Evolutionary conservation across 208 protist genomes (phyloP).

Genomic region (Trypanosoma mega): DNA sequence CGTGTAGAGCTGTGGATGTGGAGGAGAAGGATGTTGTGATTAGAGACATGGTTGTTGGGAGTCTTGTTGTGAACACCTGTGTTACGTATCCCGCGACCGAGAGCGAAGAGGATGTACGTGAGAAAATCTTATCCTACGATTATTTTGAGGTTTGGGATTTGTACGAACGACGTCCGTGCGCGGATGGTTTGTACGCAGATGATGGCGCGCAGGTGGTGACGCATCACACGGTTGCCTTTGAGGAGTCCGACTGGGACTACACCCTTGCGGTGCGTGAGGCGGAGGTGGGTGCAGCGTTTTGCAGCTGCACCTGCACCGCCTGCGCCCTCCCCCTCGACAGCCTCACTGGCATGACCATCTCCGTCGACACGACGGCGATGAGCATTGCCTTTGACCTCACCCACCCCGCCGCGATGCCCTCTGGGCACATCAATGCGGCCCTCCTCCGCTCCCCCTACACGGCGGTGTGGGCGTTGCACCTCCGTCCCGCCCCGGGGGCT

Average conservation of each 20-base stretch:
- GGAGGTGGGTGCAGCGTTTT: slow-evolving; percentile 40
- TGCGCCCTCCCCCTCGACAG: slow-evolving; percentile 28
- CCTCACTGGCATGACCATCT: slow-evolving; percentile 16
- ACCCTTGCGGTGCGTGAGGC: slow-evolving; percentile 24
- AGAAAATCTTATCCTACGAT: neutral
- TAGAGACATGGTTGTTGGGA: slow-evolving; percentile 3
- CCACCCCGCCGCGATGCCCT: slow-evolving; percentile 10
- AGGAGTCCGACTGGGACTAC: slow-evolving; percentile 16
- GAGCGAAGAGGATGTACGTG: neutral
- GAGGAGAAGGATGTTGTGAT: slow-evolving; percentile 13
- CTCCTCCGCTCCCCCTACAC: slow-evolving; percentile 21
- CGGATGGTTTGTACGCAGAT: neutral
- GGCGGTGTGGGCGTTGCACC: slow-evolving; percentile 40
- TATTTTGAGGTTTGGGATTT: neutral
- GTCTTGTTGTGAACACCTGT: neutral
- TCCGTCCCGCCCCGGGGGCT: no score
- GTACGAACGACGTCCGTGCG: neutral
- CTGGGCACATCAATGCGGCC: slow-evolving; percentile 34
- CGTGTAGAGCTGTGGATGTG: slow-evolving; percentile 40
- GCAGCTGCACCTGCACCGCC: slow-evolving; percentile 29
- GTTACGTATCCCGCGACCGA: neutral
- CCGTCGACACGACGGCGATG: slow-evolving; percentile 27
- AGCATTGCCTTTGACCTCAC: neutral
- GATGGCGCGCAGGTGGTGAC: neutral
- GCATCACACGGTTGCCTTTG: slow-evolving; percentile 10